Evolutionary conservation across 768 basidiomycete genomes (phyloP), one percentile per base, ranked within the genome.

Genomic region (Podaxis pistillaris): DNA sequence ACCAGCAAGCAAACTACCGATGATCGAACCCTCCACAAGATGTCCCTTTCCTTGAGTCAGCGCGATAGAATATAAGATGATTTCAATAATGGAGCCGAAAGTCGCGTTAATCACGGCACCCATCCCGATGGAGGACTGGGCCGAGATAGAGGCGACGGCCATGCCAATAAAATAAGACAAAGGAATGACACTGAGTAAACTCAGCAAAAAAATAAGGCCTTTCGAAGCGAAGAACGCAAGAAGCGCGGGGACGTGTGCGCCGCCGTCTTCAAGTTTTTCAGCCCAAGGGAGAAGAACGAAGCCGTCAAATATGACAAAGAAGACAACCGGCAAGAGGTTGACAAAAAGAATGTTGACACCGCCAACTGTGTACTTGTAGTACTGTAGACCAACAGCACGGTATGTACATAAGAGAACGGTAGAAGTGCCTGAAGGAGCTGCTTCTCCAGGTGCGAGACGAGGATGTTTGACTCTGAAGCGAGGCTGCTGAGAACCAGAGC

Each of bases 31-130:
- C 76, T 99, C 97, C 1, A 98, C 97, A 13, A 99, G 84, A 69
- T 88, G 87, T 0, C 96, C 96, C 75, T 96, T 98, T 50, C 88
- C 84, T 70, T 94, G 86, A n/a, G 86, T 90, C 37, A 99, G 79
- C 19, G 94, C 94, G 67, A 98, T 93, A 36, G 78, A 77, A 71
- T 99, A 99, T 1, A 99, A 83, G 66, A 99, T 83, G 69, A 99
- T 92, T 76, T 99, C 97, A 71, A 99, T 94, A 72, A 98, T 87
- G n/a, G 93, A 95, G 73, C 97, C 97, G 69, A 99, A 99, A 1
- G 94, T 94, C 1, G 97, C 97, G 72, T 99, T 99, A 81, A 99
- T 98, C 68, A 98, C 96, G 1, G 97, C 97, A 66, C 97, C 97
- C 94, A 98, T 97, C 5, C 97, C 97, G 64, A 99, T 99, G 1